Percentiles rank a stretch among this genome's conserved stretches.
Evolutionary conservation across 2,329 filamentous ascomycete genomes (phyloP).

Genomic region (Cytospora piceae): DNA sequence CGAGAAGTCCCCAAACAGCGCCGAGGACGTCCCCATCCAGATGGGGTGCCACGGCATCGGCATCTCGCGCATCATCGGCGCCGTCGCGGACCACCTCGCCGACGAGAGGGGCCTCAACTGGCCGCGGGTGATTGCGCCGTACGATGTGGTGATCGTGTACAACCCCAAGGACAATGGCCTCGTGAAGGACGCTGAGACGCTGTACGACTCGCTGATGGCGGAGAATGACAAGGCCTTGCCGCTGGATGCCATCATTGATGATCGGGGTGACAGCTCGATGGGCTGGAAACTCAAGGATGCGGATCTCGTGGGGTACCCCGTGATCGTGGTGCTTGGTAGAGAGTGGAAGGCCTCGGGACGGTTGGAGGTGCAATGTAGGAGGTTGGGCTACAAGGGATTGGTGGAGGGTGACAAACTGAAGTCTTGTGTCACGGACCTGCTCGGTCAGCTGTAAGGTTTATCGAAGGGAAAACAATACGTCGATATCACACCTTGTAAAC

Average conservation of each 20-base stretch:
- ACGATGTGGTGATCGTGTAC: conserved; percentile 71
- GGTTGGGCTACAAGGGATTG: conserved; percentile 63
- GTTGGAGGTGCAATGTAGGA: conserved; percentile 81
- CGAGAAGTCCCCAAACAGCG: neutral
- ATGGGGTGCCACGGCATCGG: conserved; percentile 99
- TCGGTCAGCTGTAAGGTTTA: conserved; percentile 53
- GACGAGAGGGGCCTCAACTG: conserved; percentile 81
- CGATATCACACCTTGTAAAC: neutral
- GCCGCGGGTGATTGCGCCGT: conserved; percentile 86
- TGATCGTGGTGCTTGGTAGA: conserved; percentile 78
- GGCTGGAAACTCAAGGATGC: conserved; percentile 91
- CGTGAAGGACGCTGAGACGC: conserved; percentile 52
- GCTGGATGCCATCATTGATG: conserved; percentile 74
- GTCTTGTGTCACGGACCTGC: conserved; percentile 49
- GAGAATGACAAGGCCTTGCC: conserved; percentile 13
- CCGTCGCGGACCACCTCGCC: conserved; percentile 75
- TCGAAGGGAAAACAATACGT: neutral
- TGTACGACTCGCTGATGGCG: conserved; percentile 66
- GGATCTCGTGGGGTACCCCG: conserved; percentile 84
- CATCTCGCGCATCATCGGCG: conserved; percentile 85
- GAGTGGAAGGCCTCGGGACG: conserved; percentile 61
- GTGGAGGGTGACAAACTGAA: conserved; percentile 57
- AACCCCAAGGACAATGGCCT: conserved; percentile 42
- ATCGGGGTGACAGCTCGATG: conserved; percentile 64
- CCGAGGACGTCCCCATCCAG: conserved; percentile 62